Conservation (phyloP, 192 early-diverging fungal species). For the Umbelopsis sp. region DNA sequence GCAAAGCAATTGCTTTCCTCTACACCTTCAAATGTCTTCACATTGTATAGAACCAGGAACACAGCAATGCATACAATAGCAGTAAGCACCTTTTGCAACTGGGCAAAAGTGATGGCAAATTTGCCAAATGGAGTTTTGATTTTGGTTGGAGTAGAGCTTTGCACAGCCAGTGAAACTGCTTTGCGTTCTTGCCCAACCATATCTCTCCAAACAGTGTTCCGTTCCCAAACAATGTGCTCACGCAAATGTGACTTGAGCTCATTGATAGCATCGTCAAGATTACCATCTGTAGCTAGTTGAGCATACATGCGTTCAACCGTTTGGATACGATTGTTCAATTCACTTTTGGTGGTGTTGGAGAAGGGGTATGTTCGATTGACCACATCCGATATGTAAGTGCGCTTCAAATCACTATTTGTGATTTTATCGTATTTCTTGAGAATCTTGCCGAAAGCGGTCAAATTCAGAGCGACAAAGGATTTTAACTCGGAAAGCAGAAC, state of each 20-base stretch:
- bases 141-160: conserved; percentile 23
- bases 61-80: conserved; percentile 56
- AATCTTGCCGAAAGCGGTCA: conserved; percentile 93
- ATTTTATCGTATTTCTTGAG: conserved; percentile 99
- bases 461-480: conserved; percentile 86
- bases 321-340: conserved; percentile 66
- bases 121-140: conserved; percentile 54
- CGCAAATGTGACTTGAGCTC: conserved; percentile 83
- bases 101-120: conserved; percentile 48
- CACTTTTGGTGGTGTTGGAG: conserved; percentile 60
- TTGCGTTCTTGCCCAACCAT: conserved; percentile 91
- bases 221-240: conserved; percentile 93
- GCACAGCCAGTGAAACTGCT: conserved; percentile 71
- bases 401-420: conserved; percentile 71
- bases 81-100: conserved; percentile 44
- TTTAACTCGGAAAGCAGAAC: conserved; percentile 84
- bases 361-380: conserved; percentile 76
- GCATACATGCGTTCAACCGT: conserved; percentile 67
- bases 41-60: conserved; percentile 61
- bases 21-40: conserved; percentile 63
- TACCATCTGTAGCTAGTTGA: conserved; percentile 58
- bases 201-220: conserved; percentile 97
- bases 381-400: conserved; percentile 65
- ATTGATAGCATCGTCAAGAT: conserved; percentile 63
- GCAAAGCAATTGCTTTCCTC: conserved; percentile 94